phyloP scores from a whole-genome alignment of 306 rosid genomes.

The Sphenostylis stenocarpa region DNA sequence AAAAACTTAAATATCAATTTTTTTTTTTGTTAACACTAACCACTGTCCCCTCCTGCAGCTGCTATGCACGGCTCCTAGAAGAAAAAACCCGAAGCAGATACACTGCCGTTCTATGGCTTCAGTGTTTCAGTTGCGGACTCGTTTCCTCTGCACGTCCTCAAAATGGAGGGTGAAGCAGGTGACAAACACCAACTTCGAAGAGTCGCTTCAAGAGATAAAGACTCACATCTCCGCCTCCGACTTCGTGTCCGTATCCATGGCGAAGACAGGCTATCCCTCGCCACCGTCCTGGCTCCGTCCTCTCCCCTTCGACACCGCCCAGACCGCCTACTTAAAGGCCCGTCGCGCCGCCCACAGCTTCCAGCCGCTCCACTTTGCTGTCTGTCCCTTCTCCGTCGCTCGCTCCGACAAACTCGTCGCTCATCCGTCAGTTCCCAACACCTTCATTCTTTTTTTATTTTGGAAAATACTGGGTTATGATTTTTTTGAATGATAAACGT shows the following conservation, averaged over 20 bases:
- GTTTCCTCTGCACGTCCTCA: constrained; percentile 40
- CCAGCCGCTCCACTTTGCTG: constrained; percentile 80
- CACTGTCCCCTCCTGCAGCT: background rate
- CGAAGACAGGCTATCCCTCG: constrained; percentile 65
- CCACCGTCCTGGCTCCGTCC: constrained; percentile 65
- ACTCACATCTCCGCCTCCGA: constrained; percentile 56
- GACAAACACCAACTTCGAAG: constrained; percentile 56
- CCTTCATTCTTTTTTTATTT: background rate
- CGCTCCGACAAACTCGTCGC: constrained; percentile 53
- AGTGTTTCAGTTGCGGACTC: constrained; percentile 40
- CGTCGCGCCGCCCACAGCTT: constrained; percentile 68
- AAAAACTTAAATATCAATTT: too few relatives aligned
- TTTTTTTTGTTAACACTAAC: too few relatives aligned
- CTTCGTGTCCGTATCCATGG: constrained; percentile 70
- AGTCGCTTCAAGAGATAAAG: constrained; percentile 58
- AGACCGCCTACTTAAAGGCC: constrained; percentile 71
- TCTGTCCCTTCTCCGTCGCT: constrained; percentile 74
- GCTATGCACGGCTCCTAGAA: background rate
- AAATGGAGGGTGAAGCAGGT: constrained; percentile 79
- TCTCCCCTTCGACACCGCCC: constrained; percentile 64
- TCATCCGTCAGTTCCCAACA: constrained; percentile 61
- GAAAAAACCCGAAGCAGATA: background rate
- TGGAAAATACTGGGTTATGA: background rate
- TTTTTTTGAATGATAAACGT: background rate
- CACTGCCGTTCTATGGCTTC: constrained; percentile 14